Evolutionary conservation across 2,329 filamentous ascomycete genomes (phyloP).

Genomic region (Coccinonectria pachysandricola): DNA sequence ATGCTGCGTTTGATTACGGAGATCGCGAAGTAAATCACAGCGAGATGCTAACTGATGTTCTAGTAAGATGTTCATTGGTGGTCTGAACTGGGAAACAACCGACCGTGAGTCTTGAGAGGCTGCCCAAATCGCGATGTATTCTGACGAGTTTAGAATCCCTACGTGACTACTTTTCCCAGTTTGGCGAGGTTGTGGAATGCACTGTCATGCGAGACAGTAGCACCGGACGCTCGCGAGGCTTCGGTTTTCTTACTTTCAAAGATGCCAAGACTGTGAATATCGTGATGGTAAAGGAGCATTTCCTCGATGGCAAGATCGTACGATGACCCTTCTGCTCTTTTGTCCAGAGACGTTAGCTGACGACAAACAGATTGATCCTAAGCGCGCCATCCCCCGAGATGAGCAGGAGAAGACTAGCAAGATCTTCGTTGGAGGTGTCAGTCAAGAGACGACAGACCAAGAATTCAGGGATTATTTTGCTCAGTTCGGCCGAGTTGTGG

Average conservation of each 20-base stretch:
- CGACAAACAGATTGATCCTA: slow-evolving; percentile 74
- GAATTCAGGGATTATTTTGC: slow-evolving; percentile 97
- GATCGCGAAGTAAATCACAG: too few species aligned
- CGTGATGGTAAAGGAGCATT: slow-evolving; percentile 99
- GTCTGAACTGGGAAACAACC: slow-evolving; percentile 97
- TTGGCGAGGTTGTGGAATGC: slow-evolving; percentile 93
- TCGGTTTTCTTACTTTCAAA: slow-evolving; percentile 95
- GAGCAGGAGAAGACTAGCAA: slow-evolving; percentile 98
- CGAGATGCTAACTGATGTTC: slow-evolving; percentile 13
- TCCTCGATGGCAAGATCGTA: slow-evolving; percentile 96
- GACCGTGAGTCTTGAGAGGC: slow-evolving; percentile 59
- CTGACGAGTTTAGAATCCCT: slow-evolving; percentile 62
- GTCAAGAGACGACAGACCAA: slow-evolving; percentile 90
- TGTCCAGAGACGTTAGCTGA: slow-evolving; percentile 10
- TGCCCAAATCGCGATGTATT: not conserved
- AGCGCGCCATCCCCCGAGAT: slow-evolving; percentile 91
- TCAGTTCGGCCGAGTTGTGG: slow-evolving; percentile 90
- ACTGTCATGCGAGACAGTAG: slow-evolving; percentile 98
- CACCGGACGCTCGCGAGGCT: slow-evolving; percentile 86
- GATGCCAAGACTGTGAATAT: slow-evolving; percentile 97
- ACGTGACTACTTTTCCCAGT: slow-evolving; percentile 94
- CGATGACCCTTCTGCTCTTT: slow-evolving; percentile 29
- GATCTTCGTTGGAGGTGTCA: slow-evolving; percentile 96
- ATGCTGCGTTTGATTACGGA: too few species aligned
- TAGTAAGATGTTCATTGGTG: slow-evolving; percentile 99